Evolutionary conservation across 1,284 basidiomycete species (phyloP).

Genomic region (Rhodotorula sp.): DNA sequence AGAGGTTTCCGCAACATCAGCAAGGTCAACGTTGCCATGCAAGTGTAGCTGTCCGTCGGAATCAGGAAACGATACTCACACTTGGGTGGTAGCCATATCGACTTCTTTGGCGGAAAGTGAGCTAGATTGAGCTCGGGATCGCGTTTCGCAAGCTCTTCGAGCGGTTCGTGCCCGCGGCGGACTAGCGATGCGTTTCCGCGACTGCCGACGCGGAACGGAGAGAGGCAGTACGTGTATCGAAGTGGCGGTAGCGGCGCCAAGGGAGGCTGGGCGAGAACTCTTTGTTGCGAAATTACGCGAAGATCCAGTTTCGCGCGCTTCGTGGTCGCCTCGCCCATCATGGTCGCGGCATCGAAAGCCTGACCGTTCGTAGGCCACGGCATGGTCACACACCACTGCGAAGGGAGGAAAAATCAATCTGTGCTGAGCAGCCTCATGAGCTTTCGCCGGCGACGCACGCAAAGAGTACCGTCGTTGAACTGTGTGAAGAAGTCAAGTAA

Average conservation of each 20-base stretch:
- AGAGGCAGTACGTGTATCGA: slow-evolving; percentile 15
- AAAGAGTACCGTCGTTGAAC: slow-evolving; percentile 9
- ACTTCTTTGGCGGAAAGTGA: slow-evolving; percentile 11
- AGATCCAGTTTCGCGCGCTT: slow-evolving; percentile 15
- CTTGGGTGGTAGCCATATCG: slow-evolving; percentile 16
- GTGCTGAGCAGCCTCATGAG: no score
- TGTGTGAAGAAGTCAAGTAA: background rate
- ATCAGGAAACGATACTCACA: slow-evolving; percentile 8
- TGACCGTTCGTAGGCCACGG: slow-evolving; percentile 20
- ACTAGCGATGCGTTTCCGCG: slow-evolving; percentile 3
- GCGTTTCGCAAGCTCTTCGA: slow-evolving; percentile 5
- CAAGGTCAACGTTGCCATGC: no score
- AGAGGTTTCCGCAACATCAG: no score
- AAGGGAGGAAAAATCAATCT: background rate
- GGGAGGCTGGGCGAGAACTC: background rate
- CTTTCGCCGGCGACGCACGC: background rate
- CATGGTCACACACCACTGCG: slow-evolving; percentile 19
- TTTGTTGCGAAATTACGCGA: background rate
- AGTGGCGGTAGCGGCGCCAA: slow-evolving; percentile 6
- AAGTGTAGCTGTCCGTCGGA: no score
- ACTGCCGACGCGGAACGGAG: slow-evolving; percentile 15
- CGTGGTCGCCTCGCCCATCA: slow-evolving; percentile 19
- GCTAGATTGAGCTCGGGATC: background rate
- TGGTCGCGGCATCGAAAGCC: slow-evolving; percentile 18
- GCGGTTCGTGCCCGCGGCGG: slow-evolving; percentile 16